Evolutionary conservation across 495 filamentous ascomycete species (phyloP).

Genomic region (Podospora tetraspora): DNA sequence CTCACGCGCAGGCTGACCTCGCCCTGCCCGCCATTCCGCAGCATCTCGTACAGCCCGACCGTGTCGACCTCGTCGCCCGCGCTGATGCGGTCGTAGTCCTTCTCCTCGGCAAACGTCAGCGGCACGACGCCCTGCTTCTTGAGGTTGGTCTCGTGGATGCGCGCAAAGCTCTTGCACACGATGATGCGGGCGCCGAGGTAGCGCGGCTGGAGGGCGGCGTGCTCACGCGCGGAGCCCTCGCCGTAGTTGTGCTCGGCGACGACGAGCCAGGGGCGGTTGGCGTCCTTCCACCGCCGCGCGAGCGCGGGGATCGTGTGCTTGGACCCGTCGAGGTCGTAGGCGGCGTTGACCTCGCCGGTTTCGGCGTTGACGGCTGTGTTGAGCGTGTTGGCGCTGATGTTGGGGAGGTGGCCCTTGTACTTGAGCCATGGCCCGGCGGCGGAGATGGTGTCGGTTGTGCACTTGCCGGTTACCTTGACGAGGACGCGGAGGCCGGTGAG

Average conservation of each 20-base stretch:
- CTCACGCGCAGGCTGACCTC: conserved; percentile 62
- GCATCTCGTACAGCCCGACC: conserved; percentile 73
- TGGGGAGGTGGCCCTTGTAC: conserved; percentile 97
- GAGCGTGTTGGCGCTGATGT: conserved; percentile 93
- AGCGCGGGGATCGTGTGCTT: conserved; percentile 73
- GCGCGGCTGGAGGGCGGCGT: conserved; percentile 92
- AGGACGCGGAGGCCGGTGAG: conserved; percentile 71
- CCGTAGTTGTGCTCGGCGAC: conserved; percentile 98
- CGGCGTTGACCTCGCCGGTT: conserved; percentile 85
- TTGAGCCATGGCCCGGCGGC: conserved; percentile 97
- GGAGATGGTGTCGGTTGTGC: conserved; percentile 97
- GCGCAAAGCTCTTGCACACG: conserved; percentile 84
- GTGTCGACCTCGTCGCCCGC: conserved; percentile 80
- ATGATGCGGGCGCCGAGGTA: conserved; percentile 88
- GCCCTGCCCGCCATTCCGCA: conserved; percentile 73
- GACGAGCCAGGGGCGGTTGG: conserved; percentile 75
- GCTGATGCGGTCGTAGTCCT: conserved; percentile 78
- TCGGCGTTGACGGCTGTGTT: conserved; percentile 90
- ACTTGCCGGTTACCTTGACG: conserved; percentile 93
- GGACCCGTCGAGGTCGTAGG: conserved; percentile 73
- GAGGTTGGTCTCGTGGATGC: conserved; percentile 97
- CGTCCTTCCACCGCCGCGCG: conserved; percentile 69
- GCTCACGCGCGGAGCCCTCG: conserved; percentile 89
- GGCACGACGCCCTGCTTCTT: conserved; percentile 99
- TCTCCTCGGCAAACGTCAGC: conserved; percentile 75